phyloP scores from a whole-genome alignment of 441 rosid species.

The Adansonia rubrostipa region DNA sequence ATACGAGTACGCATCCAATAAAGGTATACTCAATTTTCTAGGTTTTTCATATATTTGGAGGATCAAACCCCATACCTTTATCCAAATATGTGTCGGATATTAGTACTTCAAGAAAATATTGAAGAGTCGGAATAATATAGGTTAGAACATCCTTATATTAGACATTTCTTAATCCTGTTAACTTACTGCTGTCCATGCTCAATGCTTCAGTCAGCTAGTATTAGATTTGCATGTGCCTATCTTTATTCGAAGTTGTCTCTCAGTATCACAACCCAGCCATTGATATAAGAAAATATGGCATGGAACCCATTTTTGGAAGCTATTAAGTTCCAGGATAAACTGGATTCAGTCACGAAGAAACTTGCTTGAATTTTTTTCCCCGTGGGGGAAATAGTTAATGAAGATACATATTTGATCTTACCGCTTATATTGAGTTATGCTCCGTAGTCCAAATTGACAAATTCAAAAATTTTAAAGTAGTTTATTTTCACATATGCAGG shows the following conservation, averaged over 20 bases:
- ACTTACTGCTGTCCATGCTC: neutral
- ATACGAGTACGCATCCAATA: too few species aligned
- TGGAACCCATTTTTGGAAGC: neutral
- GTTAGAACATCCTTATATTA: neutral
- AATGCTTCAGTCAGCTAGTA: neutral
- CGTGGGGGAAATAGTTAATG: neutral
- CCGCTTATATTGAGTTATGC: neutral
- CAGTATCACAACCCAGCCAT: too few species aligned
- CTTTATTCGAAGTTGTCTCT: neutral
- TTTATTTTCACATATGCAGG: constrained; percentile 40
- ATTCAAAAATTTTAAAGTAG: neutral
- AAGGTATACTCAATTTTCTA: too few species aligned
- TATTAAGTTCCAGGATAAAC: neutral
- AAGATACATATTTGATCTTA: neutral
- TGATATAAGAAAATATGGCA: too few species aligned
- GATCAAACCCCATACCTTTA: too few species aligned
- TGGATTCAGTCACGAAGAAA: neutral
- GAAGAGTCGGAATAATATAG: too few species aligned
- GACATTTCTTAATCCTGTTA: constrained; percentile 12
- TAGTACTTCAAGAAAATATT: too few species aligned
- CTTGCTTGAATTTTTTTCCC: neutral
- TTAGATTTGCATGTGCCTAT: neutral
- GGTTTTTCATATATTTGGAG: too few species aligned
- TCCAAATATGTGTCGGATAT: too few species aligned
- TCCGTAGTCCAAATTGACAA: neutral